Conservation (phyloP, 352 stramenopile species). For the Globisporangium spinosum region DNA sequence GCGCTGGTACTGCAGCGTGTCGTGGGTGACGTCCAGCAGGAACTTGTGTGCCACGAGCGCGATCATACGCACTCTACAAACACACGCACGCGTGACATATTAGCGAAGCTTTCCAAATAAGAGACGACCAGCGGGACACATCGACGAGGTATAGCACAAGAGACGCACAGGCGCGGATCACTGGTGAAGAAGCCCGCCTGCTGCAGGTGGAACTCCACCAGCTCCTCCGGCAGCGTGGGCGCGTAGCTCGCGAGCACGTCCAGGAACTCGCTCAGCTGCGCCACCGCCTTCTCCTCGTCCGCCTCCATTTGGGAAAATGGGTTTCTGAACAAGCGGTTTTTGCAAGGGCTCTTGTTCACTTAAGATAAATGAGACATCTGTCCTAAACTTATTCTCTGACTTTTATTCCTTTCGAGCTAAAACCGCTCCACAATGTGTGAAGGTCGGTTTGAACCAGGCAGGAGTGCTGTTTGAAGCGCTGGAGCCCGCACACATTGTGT, state of each 20-base stretch:
- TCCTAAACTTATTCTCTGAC: too few species aligned
- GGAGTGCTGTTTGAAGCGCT: too few species aligned
- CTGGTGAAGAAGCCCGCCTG: constrained; percentile 60
- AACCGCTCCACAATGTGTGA: too few species aligned
- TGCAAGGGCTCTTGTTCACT: too few species aligned
- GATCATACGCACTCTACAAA: constrained; percentile 52
- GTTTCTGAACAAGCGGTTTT: too few species aligned
- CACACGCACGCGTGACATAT: too few species aligned
- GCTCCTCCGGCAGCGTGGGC: constrained; percentile 67
- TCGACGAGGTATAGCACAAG: neutral
- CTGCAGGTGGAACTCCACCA: constrained; percentile 77
- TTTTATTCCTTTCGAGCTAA: too few species aligned
- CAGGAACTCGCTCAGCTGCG: constrained; percentile 66
- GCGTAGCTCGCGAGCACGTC: constrained; percentile 55
- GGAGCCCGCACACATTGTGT: too few species aligned
- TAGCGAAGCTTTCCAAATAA: too few species aligned
- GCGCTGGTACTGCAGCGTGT: constrained; percentile 77
- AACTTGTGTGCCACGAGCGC: constrained; percentile 76
- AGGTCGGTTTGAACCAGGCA: too few species aligned
- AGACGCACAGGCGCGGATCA: constrained; percentile 63
- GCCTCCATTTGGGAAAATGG: neutral
- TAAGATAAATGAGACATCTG: too few species aligned
- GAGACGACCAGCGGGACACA: too few species aligned
- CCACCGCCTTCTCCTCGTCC: constrained; percentile 24
- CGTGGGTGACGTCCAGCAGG: constrained; percentile 72